Base-by-base conservation (phyloP, 75 land plant genomes). In the Ceratopteris richardii region DNA sequence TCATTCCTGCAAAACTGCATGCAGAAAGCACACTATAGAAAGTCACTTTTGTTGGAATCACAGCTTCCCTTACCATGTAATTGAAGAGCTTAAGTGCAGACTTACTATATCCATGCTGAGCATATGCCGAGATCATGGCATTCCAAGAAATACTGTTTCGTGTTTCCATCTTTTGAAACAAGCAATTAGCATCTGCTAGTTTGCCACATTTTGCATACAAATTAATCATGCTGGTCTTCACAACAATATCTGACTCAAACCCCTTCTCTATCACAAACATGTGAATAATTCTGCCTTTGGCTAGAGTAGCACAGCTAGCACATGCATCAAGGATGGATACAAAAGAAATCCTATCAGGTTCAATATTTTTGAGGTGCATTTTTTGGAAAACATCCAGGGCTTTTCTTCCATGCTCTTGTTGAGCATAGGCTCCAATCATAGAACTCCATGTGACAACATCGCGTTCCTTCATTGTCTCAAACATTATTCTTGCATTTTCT, bases 91-190 rank as follows among this genome's bases (percentile, higher is more conserved):
- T 18, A 11, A 85, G 42, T 21, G 85, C 82, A 58, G 75, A 67
- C 13, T 21, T 36, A 21, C 77, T 78, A 44, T 16, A 57, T 2
- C 89, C 89, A 63, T 85, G 84, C 39, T 85, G 89, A 41, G 89
- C 83, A 73, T 65, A 78, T n/a, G 68, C 80, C n/a, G 89, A 72
- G 47, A 85, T 85, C 64, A 85, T 81, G 24, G 84, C 73, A 78
- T 85, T 85, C 89, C 89, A 85, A 11, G 89, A 75, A 6, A 85
- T 58, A 25, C 60, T 77, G 65, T 73, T 79, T 51, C 59, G 74
- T 14, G 70, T 61, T 13, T 64, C 52, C 71, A 75, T 85, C 13
- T 31, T 70, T 29, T 9, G 11, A 29, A 85, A 85, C 48, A 62
- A 66, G 21, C 23, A 60, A 19, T 61, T 47, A 4, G 88, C 81